Conservation (phyloP, 768 basidiomycete species). For the Tricholoma hemisulphureum region DNA sequence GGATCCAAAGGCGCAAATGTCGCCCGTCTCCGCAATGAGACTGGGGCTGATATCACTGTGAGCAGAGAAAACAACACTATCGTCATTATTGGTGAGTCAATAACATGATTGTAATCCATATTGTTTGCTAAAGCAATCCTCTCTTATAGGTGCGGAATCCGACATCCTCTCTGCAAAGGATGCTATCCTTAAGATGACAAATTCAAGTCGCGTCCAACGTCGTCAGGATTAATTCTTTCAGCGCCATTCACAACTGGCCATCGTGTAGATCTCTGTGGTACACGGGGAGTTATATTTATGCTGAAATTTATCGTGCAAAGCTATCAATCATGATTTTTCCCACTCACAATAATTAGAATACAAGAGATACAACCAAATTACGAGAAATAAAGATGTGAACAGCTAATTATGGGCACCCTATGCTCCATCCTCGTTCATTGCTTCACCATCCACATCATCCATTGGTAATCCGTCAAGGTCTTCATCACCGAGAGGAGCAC, state of each 20-base stretch:
- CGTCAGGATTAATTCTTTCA: conserved; percentile 31
- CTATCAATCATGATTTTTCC: background rate
- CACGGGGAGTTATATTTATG: background rate
- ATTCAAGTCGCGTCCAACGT: conserved; percentile 38
- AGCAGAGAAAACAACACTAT: conserved; percentile 86
- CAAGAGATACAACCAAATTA: background rate
- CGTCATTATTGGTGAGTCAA: conserved; percentile 73
- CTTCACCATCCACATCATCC: conserved; percentile 8
- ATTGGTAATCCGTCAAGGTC: conserved; percentile 26
- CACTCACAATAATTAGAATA: background rate
- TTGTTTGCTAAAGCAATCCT: conserved; percentile 7
- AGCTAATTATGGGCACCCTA: background rate
- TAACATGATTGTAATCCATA: background rate
- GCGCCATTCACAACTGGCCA: background rate
- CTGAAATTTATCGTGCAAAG: background rate
- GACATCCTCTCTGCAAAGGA: conserved; percentile 74
- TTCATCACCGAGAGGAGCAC: conserved; percentile 25
- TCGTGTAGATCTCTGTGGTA: background rate
- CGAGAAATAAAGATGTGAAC: background rate
- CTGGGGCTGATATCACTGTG: conserved; percentile 89
- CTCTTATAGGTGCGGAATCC: conserved; percentile 61
- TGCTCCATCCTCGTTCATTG: background rate
- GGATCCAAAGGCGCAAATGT: conserved; percentile 91
- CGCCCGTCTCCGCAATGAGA: conserved; percentile 81
- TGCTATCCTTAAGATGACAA: conserved; percentile 65